A percentile compares a stretch with the other conserved stretches of the same genome.
Evolutionary conservation across 2,329 filamentous ascomycete species (phyloP).

Genomic region (Cladosporium sp.): DNA sequence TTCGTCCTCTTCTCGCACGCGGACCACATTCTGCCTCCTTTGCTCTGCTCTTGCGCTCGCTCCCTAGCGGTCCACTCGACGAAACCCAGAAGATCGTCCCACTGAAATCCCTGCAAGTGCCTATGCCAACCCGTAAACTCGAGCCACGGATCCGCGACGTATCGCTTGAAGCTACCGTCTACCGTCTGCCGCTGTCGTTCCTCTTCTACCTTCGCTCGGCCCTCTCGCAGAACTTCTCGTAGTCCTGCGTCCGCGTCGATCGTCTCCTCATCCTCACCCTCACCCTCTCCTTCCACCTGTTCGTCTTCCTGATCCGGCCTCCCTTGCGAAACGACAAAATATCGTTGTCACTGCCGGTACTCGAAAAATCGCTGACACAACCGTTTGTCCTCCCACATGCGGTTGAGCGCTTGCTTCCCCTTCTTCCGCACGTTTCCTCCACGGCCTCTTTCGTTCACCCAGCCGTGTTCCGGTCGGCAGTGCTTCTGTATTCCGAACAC

Average conservation of each 20-base stretch:
- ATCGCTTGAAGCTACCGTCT: not conserved
- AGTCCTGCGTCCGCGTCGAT: not conserved
- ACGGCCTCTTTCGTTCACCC: conserved; percentile 3
- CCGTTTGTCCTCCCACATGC: not conserved
- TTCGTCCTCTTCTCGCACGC: not conserved
- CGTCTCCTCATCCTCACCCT: no score
- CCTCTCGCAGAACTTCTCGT: not conserved
- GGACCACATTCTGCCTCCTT: not conserved
- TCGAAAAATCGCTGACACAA: conserved; percentile 9
- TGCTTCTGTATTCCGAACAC: not conserved
- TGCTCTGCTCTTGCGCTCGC: not conserved
- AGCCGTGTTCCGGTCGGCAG: conserved; percentile 2
- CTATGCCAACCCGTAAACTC: not conserved
- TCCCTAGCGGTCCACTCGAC: not conserved
- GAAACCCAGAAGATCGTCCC: not conserved
- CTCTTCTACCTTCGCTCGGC: not conserved
- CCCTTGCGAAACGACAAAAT: not conserved
- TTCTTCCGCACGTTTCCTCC: conserved; percentile 4
- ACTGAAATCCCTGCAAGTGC: not conserved
- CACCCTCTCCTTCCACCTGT: not conserved
- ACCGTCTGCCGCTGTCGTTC: not conserved
- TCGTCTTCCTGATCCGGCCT: not conserved
- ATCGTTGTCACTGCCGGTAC: not conserved
- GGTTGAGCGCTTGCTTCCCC: not conserved
- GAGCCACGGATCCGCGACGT: not conserved